These are phyloP conservation scores for Leccinum subrobustum DNA, from an alignment of 1,284 basidiomycete genomes.

Conservation along the genomic window DNA sequence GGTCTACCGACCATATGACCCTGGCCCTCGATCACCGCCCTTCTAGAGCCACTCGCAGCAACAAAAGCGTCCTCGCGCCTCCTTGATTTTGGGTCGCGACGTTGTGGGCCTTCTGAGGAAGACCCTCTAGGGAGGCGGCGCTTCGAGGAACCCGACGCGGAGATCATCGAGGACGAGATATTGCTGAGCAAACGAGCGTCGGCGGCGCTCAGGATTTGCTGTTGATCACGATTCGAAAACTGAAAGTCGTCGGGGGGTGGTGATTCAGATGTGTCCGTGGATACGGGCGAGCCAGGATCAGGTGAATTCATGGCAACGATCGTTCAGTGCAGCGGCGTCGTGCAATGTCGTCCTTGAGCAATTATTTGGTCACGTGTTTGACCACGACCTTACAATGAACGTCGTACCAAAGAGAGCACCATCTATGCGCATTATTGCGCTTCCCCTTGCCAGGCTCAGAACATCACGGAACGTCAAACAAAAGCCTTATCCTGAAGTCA, in stretches of 20 bases:
- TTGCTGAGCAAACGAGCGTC: conserved; percentile 23
- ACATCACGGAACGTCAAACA: conserved; percentile 10
- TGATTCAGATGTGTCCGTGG: conserved; percentile 36
- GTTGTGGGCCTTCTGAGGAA: conserved; percentile 32
- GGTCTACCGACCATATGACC: conserved; percentile 14
- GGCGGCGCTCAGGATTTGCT: conserved; percentile 22
- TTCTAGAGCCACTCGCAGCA: conserved; percentile 20
- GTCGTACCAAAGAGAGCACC: conserved; percentile 26
- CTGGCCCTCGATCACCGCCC: conserved; percentile 27
- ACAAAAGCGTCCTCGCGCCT: conserved; percentile 39
- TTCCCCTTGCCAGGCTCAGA: conserved; percentile 38
- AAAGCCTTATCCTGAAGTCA: conserved; percentile 18
- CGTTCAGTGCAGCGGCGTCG: background rate
- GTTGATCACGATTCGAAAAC: conserved; percentile 31
- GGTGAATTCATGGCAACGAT: conserved; percentile 31
- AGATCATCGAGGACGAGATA: conserved; percentile 20
- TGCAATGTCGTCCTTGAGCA: background rate
- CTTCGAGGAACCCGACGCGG: conserved; percentile 33
- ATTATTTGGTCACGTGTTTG: conserved; percentile 25
- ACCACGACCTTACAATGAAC: conserved; percentile 24
- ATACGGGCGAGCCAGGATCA: conserved; percentile 35
- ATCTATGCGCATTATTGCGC: conserved; percentile 47
- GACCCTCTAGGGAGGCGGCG: conserved; percentile 40
- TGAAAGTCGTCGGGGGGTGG: conserved; percentile 36
- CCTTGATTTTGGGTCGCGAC: conserved; percentile 41